phyloP scores from a whole-genome alignment of 1,139 yeast species.

The Suhomyces yuchorum region DNA sequence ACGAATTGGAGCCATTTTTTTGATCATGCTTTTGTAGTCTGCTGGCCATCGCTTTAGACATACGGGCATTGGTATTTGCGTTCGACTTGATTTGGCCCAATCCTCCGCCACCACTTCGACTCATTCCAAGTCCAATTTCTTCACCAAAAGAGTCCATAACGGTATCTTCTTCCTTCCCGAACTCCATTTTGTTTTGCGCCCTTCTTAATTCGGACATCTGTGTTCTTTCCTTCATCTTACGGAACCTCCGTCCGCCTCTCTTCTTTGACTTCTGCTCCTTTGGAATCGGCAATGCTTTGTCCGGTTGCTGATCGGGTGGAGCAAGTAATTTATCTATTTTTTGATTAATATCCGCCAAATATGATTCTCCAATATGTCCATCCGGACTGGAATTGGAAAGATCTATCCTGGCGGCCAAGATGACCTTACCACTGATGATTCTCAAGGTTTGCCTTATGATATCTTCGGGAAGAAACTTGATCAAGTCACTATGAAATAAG shows the following conservation, averaged over 20 bases:
- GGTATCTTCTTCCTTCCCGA: constrained; percentile 73
- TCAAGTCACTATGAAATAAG: constrained; percentile 53
- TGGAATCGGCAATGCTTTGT: constrained; percentile 84
- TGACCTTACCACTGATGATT: constrained; percentile 75
- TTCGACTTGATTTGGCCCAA: constrained; percentile 42
- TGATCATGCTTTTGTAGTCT: constrained; percentile 34
- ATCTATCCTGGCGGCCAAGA: constrained; percentile 86
- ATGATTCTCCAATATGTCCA: constrained; percentile 59
- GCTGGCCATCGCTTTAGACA: constrained; percentile 55
- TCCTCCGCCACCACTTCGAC: constrained; percentile 38
- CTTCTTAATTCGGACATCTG: constrained; percentile 79
- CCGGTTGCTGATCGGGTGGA: constrained; percentile 71
- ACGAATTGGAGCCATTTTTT: constrained; percentile 3
- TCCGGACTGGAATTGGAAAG: constrained; percentile 44
- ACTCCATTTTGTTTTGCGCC: constrained; percentile 82
- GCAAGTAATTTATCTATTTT: constrained; percentile 72
- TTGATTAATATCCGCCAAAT: constrained; percentile 58
- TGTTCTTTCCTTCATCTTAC: constrained; percentile 80
- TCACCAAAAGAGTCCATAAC: constrained; percentile 70
- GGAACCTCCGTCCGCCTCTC: constrained; percentile 80
- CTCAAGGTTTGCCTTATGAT: constrained; percentile 72
- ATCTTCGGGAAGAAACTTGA: constrained; percentile 58
- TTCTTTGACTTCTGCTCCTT: constrained; percentile 75
- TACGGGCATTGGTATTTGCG: constrained; percentile 49
- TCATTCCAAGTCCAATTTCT: constrained; percentile 82